Base-by-base conservation (phyloP, 306 rosid species). In the Hippophae gyantsensis region DNA sequence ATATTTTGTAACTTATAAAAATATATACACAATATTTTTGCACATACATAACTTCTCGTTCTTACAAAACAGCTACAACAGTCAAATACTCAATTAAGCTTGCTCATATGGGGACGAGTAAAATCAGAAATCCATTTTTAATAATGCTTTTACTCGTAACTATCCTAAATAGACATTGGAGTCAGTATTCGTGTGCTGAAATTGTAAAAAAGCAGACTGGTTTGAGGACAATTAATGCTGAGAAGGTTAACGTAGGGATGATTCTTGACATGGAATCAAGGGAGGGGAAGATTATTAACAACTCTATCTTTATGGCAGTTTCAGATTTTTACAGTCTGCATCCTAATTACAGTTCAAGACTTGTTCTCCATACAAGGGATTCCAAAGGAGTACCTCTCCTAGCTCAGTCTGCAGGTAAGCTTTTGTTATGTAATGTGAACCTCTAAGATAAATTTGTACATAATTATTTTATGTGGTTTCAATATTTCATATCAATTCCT, bases 261-360 rank as follows among this genome's bases (percentile, higher is more conserved):
- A 57, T 66, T 47, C 49, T 49, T 43, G 57, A 66, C 9, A 18
- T 57, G 71, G 48, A n/a, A 14, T 66, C 71, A 11, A 48, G 43
- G 60, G 68, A 66, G 42, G 71, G 71, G 10, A 57, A 66, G 64
- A 49, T 66, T 14, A 23, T 57, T 32, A 10, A 3, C 8, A 48
- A 43, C n/a, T 56, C 49, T 42, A 57, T 66, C 1, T 47, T 48
- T 7, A 48, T 57, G 42, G 64, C 71, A 1, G n/a, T 66, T 38
- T 58, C 41, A 11, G 71, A 67, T n/a, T 67, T 67, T 10, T 58
- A 67, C 23, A 27, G 13, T 58, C 26, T 58, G n/a, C 58, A 58
- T 8, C 6, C 6, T 42, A 42, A 67, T 64, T 67, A 58, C 60
- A 67, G 43, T 44, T 57, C 71, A 50, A 58, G 23, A 43, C 13